These are phyloP conservation scores for Solanum megistacrolobum DNA, from an alignment of 257 asterid genomes.

Conservation along the genomic window DNA sequence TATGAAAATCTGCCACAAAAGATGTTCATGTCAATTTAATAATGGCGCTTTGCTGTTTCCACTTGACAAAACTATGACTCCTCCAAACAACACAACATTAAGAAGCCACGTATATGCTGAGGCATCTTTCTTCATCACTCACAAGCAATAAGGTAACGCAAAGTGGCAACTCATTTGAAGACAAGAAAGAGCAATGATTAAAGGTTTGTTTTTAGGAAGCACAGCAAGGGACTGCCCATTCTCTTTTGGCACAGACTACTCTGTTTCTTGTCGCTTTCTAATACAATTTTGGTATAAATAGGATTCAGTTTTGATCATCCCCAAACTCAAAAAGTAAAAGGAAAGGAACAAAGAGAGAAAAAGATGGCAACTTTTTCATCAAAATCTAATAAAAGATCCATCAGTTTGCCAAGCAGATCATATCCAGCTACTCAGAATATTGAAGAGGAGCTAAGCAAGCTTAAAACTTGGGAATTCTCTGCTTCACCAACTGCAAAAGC, in stretches of 20 bases:
- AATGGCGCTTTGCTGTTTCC: neutral
- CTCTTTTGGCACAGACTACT: neutral
- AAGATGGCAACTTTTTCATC: constrained; percentile 16
- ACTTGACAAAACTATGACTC: constrained; percentile 3
- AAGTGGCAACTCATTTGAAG: neutral
- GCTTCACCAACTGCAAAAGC: neutral
- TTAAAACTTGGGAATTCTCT: constrained; percentile 5
- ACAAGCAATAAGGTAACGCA: constrained; percentile 1
- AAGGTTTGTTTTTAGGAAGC: neutral
- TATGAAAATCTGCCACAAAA: neutral
- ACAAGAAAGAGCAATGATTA: neutral
- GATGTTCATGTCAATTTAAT: neutral
- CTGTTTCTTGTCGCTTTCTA: constrained; percentile 9
- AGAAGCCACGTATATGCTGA: constrained; percentile 3
- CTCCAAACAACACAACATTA: constrained; percentile 1
- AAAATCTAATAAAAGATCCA: constrained; percentile 17
- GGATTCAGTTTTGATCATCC: neutral
- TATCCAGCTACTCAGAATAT: constrained; percentile 17
- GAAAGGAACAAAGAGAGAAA: neutral
- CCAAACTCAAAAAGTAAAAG: neutral
- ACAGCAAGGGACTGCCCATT: neutral
- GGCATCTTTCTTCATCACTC: neutral
- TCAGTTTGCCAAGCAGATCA: constrained; percentile 24
- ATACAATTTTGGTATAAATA: neutral
- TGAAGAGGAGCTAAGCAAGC: constrained; percentile 19